A percentile compares a stretch with the other conserved stretches of the same genome.
Conservation (phyloP, 2,329 filamentous ascomycete species). For the Colletotrichum tamarilloi region DNA sequence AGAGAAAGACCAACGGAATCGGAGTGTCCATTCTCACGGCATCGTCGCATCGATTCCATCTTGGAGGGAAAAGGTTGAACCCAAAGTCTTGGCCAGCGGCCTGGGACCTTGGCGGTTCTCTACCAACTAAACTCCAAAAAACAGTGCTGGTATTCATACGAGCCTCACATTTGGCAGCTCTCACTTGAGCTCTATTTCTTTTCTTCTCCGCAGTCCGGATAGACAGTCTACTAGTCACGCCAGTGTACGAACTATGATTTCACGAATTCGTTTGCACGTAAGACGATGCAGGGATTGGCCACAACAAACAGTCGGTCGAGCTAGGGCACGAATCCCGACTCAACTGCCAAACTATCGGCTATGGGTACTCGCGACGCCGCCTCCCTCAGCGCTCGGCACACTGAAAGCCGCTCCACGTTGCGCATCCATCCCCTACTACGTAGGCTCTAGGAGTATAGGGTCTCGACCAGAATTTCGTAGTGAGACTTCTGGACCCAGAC, state of each 20-base stretch:
- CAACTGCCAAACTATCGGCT: conserved; percentile 21
- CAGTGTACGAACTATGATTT: background rate
- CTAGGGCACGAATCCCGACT: conserved; percentile 18
- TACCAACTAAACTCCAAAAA: conserved; percentile 1
- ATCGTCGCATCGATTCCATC: conserved; percentile 18
- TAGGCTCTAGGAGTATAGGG: background rate
- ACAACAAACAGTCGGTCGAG: conserved; percentile 8
- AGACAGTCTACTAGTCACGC: background rate
- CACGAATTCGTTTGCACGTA: conserved; percentile 3
- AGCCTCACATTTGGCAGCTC: background rate
- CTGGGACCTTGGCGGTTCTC: background rate
- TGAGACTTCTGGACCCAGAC: background rate
- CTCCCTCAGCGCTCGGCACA: conserved; percentile 15
- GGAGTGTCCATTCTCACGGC: background rate
- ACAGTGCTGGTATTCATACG: background rate
- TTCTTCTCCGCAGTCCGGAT: background rate
- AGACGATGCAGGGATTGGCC: conserved; percentile 11
- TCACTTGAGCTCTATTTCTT: background rate
- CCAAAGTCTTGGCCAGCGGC: conserved; percentile 21
- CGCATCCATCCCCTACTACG: no score
- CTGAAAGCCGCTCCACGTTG: conserved; percentile 5
- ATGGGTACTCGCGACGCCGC: conserved; percentile 16
- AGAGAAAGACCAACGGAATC: conserved; percentile 10
- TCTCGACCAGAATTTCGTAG: no score
- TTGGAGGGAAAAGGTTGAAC: background rate